A percentile compares a stretch with the other conserved stretches of the same genome.
Conservation (phyloP, 179 eudicot species). For the Corrigiola litoralis region DNA sequence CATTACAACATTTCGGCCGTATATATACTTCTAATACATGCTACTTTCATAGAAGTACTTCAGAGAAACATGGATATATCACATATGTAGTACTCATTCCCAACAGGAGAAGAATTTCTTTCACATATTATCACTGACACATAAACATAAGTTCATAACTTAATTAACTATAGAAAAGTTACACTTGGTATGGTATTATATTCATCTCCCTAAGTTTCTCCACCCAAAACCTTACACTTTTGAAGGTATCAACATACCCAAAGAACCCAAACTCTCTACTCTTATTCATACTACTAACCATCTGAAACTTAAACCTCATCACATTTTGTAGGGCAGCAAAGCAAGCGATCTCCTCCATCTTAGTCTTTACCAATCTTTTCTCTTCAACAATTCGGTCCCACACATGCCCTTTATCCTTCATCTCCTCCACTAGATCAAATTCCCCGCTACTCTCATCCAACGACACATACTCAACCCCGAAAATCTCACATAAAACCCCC, state of each 20-base stretch:
- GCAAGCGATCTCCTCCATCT: slow-evolving; percentile 25
- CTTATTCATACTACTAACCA: slow-evolving; percentile 39
- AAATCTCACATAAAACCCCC: slow-evolving; percentile 26
- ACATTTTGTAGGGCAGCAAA: slow-evolving; percentile 11
- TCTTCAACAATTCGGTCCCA: slow-evolving; percentile 37
- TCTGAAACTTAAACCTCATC: slow-evolving; percentile 21
- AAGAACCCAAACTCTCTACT: slow-evolving; percentile 33
- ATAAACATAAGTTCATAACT: too few species aligned
- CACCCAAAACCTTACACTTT: slow-evolving; percentile 30
- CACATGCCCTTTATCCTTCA: slow-evolving; percentile 23
- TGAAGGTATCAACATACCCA: slow-evolving; percentile 26
- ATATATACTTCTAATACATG: too few species aligned
- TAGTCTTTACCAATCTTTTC: slow-evolving; percentile 26
- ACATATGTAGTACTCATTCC: too few species aligned
- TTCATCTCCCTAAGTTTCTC: slow-evolving; percentile 32
- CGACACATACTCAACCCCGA: slow-evolving; percentile 23
- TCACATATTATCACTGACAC: too few species aligned
- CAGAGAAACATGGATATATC: too few species aligned
- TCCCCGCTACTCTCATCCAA: slow-evolving; percentile 16
- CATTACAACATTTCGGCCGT: too few species aligned
- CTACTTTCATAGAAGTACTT: too few species aligned
- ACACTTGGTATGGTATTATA: slow-evolving; percentile 36
- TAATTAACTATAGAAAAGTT: too few species aligned
- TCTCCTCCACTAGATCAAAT: slow-evolving; percentile 24
- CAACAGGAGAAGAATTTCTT: too few species aligned